These are phyloP conservation scores for Clavispora fructus DNA, from an alignment of 805 yeast genomes.

Conservation along the genomic window DNA sequence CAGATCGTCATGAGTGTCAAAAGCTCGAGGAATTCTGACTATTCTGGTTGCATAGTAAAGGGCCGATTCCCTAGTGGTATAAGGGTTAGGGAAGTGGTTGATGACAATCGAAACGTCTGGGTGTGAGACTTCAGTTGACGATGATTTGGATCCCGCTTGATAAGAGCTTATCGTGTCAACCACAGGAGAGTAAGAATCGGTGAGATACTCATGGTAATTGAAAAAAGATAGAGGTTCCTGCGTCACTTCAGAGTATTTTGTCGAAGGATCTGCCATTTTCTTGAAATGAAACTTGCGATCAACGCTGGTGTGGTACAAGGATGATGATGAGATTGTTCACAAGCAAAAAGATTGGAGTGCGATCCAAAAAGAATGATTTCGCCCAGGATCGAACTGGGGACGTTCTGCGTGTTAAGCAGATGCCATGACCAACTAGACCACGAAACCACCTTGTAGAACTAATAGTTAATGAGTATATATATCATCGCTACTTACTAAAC, in stretches of 20 bases:
- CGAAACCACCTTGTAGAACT: conserved; percentile 11
- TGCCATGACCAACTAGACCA: conserved; percentile 22
- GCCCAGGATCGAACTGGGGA: conserved; percentile 24
- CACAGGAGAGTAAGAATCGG: conserved; percentile 22
- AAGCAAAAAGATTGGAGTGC: background rate
- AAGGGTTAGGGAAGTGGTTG: conserved; percentile 64
- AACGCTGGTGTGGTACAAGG: background rate
- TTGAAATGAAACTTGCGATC: background rate
- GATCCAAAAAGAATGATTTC: conserved; percentile 12
- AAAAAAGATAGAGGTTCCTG: conserved; percentile 35
- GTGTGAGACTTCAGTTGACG: background rate
- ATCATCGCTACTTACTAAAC: no score
- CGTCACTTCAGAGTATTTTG: conserved; percentile 12
- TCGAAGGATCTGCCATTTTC: conserved; percentile 16
- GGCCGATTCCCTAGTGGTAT: conserved; percentile 28
- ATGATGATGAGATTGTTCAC: background rate
- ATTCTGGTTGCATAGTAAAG: conserved; percentile 42
- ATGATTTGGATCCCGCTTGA: background rate
- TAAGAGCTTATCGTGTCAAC: conserved; percentile 12
- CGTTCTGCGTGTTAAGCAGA: conserved; percentile 24
- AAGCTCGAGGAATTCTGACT: conserved; percentile 59
- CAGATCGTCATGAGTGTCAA: conserved; percentile 22
- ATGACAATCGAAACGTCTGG: conserved; percentile 30
- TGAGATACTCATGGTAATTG: conserved; percentile 62
- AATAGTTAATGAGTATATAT: background rate